These are phyloP conservation scores for Aspergillus affinis DNA, from an alignment of 495 filamentous ascomycete species.

Conservation along the genomic window DNA sequence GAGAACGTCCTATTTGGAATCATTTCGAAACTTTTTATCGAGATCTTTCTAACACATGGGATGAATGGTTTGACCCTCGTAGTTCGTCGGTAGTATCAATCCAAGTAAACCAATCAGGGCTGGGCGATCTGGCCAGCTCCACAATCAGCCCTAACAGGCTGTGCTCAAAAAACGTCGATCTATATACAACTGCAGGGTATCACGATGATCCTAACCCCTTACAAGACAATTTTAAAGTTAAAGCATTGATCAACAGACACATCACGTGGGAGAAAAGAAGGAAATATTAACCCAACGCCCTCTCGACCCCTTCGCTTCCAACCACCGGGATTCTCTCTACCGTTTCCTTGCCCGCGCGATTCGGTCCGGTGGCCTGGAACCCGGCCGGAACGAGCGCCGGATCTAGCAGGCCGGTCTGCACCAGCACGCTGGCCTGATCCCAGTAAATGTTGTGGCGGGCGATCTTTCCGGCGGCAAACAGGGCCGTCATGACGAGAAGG, in stretches of 20 bases:
- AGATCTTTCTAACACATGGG: no score
- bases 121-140: not conserved
- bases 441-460: conserved; percentile 79
- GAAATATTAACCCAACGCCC: conserved; percentile 7
- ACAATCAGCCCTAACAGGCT: not conserved
- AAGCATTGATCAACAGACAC: no score
- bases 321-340: conserved; percentile 28
- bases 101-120: not conserved
- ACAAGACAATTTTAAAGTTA: no score
- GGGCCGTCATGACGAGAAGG: conserved; percentile 68
- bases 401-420: conserved; percentile 74
- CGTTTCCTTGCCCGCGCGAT: conserved; percentile 17
- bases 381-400: conserved; percentile 48
- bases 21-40: not conserved
- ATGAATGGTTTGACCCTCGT: no score
- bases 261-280: not conserved
- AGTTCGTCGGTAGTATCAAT: not conserved
- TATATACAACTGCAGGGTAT: not conserved
- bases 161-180: not conserved
- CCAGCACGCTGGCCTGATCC: conserved; percentile 79
- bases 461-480: conserved; percentile 69
- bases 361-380: conserved; percentile 34
- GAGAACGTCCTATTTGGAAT: not conserved
- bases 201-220: no score
- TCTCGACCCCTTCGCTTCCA: conserved; percentile 18